Evolutionary conservation across 352 stramenopile species (phyloP), one percentile per base, ranked within the genome.

Genomic region (Phytophthora foliorum): DNA sequence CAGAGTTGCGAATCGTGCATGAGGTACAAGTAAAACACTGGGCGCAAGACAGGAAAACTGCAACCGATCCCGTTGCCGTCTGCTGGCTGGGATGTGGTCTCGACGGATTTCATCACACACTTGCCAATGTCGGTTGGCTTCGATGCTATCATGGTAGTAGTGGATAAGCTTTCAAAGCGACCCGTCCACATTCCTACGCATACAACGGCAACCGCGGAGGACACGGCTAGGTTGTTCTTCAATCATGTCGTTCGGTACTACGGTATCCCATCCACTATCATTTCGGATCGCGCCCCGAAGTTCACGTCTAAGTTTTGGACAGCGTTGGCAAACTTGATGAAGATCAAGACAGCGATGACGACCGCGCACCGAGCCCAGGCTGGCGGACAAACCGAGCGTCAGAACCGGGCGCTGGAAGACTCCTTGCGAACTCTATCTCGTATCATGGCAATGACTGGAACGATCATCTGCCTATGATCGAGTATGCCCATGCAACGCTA

Each of bases 51-150:
- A n/a, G 59, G 58, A 10, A 54, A 63, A 70, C 39, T 22, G 3
- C 39, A 46, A 9, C 51, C 52, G 4, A 74, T 70, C 45, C 31
- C 54, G 11, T 25, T 61, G 5, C 58, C 60, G 7, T 16, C 27
- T 1, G 13, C 38, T 19, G 60, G 51, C 13, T 75, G 61, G 67
- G 50, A 68, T 27, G 58, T 63, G 31, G 63, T 75, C 16, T 70
- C 60, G 10, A 69, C 55, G 0, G 67, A 71, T 41, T 75, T 68
- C 38, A 75, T 75, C 57, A 69, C 34, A 17, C 34, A 41, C 9
- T 41, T 41, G 34, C 34, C 34, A 17, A 11, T 41, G 34, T 41
- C 34, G 10, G 34, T 17, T 11, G 34, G 34, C 13, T 41, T 36
- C 17, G 34, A 41, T 11, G 34, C 34, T 6, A 41, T 41, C 34